Evolutionary conservation across 805 yeast genomes (phyloP), one percentile per base, ranked within the genome.

Genomic region (Starmerella geochares): DNA sequence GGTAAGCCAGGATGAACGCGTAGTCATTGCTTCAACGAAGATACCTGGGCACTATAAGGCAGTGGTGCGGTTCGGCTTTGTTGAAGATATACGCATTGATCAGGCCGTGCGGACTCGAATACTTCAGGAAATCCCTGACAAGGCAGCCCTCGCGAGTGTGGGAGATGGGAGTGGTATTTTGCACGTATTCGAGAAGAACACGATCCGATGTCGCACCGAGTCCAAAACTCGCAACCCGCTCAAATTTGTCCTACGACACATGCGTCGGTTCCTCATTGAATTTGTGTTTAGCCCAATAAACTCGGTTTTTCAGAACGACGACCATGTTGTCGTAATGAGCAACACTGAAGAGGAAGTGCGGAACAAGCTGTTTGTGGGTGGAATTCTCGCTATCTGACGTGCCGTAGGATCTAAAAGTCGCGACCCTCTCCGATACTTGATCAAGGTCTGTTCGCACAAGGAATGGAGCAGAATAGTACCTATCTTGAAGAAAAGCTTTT

Each of bases 11-110:
- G 70, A 66, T n/a, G 75, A 73, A 32, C 62, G 73, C 19, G 58
- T 73, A 3, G 54, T 70, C 19, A 51, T 75, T 24, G 71, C 67
- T 3, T 57, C 70, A 23, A 67, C 66, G 33, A 51, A 60, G 8
- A 57, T 71, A 23, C 67, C 70, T 1, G 77, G 78, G 0, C 73
- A 74, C 55, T 73, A 71, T 63, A 63, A 74, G 51, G 74, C 78
- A 51, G 64, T 75, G 14, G 55, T 75, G 6, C 64, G 76, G 23
- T 74, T 69, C 51, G 80, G 80, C 3, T 76, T 75, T 59, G 72
- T 47, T 11, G 59, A 56, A 33, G 46, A 41, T 5, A 35, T 47
- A 21, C 35, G 23, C 6, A n/a, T 37, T 8, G 38, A 16, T n/a
- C 36, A 32, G 16, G 33, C 25, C 2, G n/a, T 45, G 10, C 38